A percentile compares a stretch with the other conserved stretches of the same genome.
These are phyloP conservation scores for Jacaranda mimosifolia DNA, from an alignment of 257 asterid species.

Conservation along the genomic window DNA sequence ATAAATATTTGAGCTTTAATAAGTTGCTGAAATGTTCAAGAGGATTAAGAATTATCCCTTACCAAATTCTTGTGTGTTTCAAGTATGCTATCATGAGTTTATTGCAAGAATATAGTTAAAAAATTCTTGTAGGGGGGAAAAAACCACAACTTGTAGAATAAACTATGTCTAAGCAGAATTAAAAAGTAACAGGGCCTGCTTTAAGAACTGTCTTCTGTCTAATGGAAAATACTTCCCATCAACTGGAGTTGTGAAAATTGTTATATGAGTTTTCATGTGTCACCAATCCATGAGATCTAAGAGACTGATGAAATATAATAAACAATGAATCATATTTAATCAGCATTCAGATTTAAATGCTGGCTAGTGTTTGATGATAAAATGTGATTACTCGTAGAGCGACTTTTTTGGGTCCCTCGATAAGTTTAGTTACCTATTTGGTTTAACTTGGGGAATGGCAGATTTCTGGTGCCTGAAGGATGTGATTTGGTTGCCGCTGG, in stretches of 20 bases:
- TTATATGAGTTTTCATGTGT: not conserved
- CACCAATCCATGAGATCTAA: not conserved
- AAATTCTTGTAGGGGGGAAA: too few relatives aligned
- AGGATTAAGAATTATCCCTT: not conserved
- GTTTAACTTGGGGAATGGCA: constrained; percentile 41
- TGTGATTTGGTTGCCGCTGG: constrained; percentile 89
- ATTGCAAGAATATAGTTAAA: not conserved
- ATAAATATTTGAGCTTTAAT: not conserved
- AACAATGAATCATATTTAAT: not conserved
- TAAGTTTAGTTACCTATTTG: not conserved
- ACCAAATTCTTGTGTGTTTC: constrained; percentile 2
- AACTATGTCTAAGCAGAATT: not conserved
- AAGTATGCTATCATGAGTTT: not conserved
- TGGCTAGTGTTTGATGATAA: not conserved
- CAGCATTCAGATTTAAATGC: not conserved
- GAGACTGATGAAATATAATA: not conserved
- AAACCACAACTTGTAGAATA: too few relatives aligned
- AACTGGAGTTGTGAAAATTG: not conserved
- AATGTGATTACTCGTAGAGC: not conserved
- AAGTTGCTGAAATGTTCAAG: not conserved
- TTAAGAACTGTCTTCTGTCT: not conserved
- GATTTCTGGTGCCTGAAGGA: constrained; percentile 82
- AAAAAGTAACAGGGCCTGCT: not conserved
- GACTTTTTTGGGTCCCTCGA: not conserved
- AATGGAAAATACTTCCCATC: not conserved